Evolutionary conservation across 2,329 filamentous ascomycete species (phyloP), one percentile per base, ranked within the genome.

Genomic region (Nemania serpens): DNA sequence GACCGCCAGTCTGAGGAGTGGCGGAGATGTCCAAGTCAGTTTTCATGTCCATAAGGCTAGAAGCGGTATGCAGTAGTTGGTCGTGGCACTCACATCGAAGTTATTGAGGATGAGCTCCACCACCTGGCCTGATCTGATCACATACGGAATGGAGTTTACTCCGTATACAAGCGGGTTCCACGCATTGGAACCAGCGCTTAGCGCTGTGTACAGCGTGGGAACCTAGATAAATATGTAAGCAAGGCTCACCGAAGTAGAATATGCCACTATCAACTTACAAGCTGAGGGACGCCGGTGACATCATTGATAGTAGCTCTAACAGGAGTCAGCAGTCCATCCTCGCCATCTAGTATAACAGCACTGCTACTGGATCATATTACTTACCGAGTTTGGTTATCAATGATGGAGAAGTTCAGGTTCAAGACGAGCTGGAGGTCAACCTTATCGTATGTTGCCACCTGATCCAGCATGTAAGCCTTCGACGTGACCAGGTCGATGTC

Each of bases 61-160:
- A 43, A 39, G 15, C n/a, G 3, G 17, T 15, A 37, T 17, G n/a
- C 2, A 10, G 29, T 15, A 1, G 5, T 41, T n/a, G 13, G 7
- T 46, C 1, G 5, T 54, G n/a, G 20, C 6, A 62, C 60, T 55
- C 9, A 62, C 60, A n/a, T 62, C 60, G 22, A 48, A 59, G 46
- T 62, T 62, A n/a, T 62, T 62, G 36, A 62, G 52, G 41, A 62
- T 52, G 18, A 62, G 11, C 41, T 62, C 55, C 3, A 62, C 55
- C 7, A 62, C 36, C 25, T 62, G 39, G 13, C 51, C 42, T 11
- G 48, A n/a, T 20, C 59, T 55, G 22, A 59, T 34, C 13, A 62
- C 51, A 25, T 47, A 46, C 36, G 60, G 60, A 29, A 55, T 55
- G 2, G 60, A 42, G 36, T 62, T 62, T 0, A 48, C 42, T 1